These are phyloP conservation scores for Blastobotrys peoriensis DNA, from an alignment of 805 yeast genomes.

Conservation along the genomic window DNA sequence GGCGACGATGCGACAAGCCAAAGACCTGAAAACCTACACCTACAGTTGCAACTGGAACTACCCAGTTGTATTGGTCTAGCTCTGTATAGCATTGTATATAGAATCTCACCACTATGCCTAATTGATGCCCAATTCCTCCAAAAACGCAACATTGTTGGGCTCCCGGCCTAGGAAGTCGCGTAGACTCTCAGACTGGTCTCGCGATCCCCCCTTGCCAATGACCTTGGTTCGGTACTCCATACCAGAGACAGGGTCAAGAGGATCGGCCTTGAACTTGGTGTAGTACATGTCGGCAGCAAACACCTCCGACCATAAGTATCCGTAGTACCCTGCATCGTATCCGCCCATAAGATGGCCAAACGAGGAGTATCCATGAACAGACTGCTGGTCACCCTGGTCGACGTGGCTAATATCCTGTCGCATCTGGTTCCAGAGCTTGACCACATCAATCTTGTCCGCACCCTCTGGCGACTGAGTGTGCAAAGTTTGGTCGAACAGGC, in stretches of 20 bases:
- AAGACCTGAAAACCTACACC: too few species aligned
- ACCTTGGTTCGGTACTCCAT: constrained; percentile 62
- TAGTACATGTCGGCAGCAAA: constrained; percentile 81
- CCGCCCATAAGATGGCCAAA: constrained; percentile 80
- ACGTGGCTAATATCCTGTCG: constrained; percentile 54
- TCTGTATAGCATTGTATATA: too few species aligned
- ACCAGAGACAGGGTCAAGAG: constrained; percentile 59
- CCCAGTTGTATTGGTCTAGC: too few species aligned
- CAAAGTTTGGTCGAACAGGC: constrained; percentile 66
- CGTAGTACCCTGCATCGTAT: constrained; percentile 81
- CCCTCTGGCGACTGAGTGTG: constrained; percentile 40
- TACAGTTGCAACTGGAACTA: too few species aligned
- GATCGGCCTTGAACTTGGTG: constrained; percentile 59
- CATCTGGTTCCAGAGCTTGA: constrained; percentile 56
- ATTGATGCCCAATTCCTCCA: constrained; percentile 44
- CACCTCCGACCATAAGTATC: constrained; percentile 80
- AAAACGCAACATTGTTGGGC: constrained; percentile 68
- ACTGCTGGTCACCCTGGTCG: constrained; percentile 47
- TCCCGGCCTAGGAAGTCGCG: constrained; percentile 65
- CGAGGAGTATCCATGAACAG: constrained; percentile 64
- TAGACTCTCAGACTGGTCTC: constrained; percentile 61
- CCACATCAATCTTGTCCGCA: constrained; percentile 46
- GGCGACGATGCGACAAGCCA: too few species aligned
- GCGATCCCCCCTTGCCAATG: constrained; percentile 65
- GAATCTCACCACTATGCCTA: too few species aligned